Evolutionary conservation across 169 alveolate species (phyloP), one percentile per base, ranked within the genome.

Genomic region (Cryptosporidium parvum): DNA sequence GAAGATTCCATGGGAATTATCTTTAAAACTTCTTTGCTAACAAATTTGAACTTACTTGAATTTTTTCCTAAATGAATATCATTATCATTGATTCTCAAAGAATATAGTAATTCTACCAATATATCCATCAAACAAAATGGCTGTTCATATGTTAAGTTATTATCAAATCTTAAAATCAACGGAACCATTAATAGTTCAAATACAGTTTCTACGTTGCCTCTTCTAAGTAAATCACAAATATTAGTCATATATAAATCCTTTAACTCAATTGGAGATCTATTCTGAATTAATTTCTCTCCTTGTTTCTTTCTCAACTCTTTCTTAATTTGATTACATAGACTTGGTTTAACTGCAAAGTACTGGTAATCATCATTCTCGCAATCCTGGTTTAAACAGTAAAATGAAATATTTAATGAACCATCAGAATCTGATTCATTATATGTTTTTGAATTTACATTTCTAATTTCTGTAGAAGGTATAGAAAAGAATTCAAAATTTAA

Each of bases 71-170:
- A 58, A 9, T 56, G 29, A 21, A 6, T 2, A 12, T 39, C 58
- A 37, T 21, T 42, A 59, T 48, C 75, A 14, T 9, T 23, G 9
- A 29, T 26, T 39, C 89, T 61, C 23, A 65, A 12, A 16, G 89
- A 80, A 65, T 62, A 80, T 23, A 80, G 3, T 2, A 61, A 35
- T 23, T 80, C 89, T 16, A 80, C 56, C 52, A 80, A 42, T 26
- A 80, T 62, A 18, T 80, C 89, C 52, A 80, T 21, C 67, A 80
- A 3, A 33, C 89, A 80, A 62, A 80, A 80, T 5, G 58, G 44
- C 8, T 26, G 9, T 9, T 56, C 67, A 21, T 56, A 23, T 65
- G 29, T 65, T 18, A 33, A 33, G 6, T 37, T n/a, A 26, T 21
- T 31, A 18, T 31, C 69, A 59, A 65, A 29, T 3, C 18, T 35